Evolutionary conservation across 768 basidiomycete genomes (phyloP).

Genomic region (Russula vinacea): DNA sequence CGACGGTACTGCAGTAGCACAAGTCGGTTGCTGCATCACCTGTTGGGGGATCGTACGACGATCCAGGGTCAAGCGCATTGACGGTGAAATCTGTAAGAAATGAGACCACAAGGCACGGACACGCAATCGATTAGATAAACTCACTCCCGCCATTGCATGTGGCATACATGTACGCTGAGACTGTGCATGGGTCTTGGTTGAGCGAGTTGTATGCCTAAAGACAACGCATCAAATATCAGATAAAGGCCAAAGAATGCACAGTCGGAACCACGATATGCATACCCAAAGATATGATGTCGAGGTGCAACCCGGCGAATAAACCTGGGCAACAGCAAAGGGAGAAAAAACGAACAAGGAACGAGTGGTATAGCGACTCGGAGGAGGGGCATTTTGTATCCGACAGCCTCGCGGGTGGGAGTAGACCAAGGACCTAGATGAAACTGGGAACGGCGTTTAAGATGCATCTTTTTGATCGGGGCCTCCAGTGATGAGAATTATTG

Average conservation of each 20-base stretch:
- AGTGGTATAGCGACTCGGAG: too few species aligned
- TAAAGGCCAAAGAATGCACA: not conserved
- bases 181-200: not conserved
- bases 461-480: too few species aligned
- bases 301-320: not conserved
- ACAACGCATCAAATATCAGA: not conserved
- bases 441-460: too few species aligned
- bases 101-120: not conserved
- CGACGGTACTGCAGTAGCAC: constrained; percentile 6
- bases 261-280: not conserved
- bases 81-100: not conserved
- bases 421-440: too few species aligned
- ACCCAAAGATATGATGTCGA: not conserved
- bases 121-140: not conserved
- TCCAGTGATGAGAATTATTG: too few species aligned
- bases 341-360: too few species aligned
- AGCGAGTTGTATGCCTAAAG: not conserved
- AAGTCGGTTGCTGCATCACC: not conserved
- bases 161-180: not conserved
- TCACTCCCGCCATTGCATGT: not conserved
- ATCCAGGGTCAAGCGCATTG: not conserved
- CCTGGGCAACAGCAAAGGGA: too few species aligned
- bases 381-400: too few species aligned
- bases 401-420: too few species aligned
- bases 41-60: not conserved